Base-by-base conservation (phyloP, 2,329 filamentous ascomycete genomes). In the Bipolaris victoriae region DNA sequence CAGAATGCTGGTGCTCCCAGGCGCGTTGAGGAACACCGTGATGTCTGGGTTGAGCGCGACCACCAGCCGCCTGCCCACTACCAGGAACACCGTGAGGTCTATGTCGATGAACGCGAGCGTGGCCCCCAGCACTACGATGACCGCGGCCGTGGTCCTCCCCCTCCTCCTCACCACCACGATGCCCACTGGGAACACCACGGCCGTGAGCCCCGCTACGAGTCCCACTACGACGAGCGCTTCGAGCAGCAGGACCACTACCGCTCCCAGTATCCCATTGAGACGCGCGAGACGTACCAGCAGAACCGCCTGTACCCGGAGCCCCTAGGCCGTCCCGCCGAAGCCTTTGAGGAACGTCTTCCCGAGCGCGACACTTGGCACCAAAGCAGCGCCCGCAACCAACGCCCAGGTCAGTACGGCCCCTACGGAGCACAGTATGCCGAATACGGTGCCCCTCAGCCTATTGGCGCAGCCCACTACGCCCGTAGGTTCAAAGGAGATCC, bases 341-440 rank as follows among this genome's bases (percentile, higher is more conserved):
- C 71, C 11, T 75, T 69, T 37, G 73, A 76, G 48, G 73, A 75
- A 62, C 72, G 71, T 45, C 66, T 74, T n/a, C 73, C 72, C 2
- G 70, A 75, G 52, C 69, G 73, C 55, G 70, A 74, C 31, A 64
- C 66, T 24, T 75, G 66, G 65, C 74, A 73, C 69, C 67, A 74
- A 57, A 70, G 67, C 62, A 55, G 64, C 1, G 49, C 53, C 20
- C 63, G 61, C 53, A 48, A 45, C 40, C 55, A 57, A 16, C 54
- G 44, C 26, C 52, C 49, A 37, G 63, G 58, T 40, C 60, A 62
- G 26, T 63, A 63, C 57, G 62, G 58, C 37, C 49, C 53, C 35
- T 67, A 69, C 41, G 67, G 65, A 36, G 65, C 37, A 53, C 49
- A 68, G 49, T 72, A 73, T 49, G 67, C 70, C 16, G 68, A 72